phyloP scores from a whole-genome alignment of 331 rosid genomes.

The Cydonia oblonga region DNA sequence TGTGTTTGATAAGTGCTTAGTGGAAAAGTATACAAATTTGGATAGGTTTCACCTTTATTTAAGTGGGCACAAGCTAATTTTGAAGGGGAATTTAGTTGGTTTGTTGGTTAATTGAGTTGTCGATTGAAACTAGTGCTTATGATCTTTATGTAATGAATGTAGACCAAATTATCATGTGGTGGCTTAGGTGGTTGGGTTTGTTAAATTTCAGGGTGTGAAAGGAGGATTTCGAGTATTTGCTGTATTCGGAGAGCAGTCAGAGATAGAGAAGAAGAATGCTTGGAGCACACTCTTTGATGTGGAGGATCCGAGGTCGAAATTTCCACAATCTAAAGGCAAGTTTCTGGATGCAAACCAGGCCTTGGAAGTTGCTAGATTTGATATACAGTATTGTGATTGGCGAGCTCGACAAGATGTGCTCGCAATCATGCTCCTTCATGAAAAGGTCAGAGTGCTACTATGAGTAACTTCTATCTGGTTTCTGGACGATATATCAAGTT shows the following conservation, averaged over 20 bases:
- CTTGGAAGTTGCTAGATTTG: constrained; percentile 74
- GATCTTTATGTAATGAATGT: neutral
- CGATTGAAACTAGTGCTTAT: neutral
- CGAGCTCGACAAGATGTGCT: constrained; percentile 98
- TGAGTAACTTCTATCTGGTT: neutral
- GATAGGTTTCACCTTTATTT: neutral
- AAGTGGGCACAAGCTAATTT: neutral
- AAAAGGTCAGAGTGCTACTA: constrained; percentile 46
- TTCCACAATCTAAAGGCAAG: constrained; percentile 61
- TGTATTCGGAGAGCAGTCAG: constrained; percentile 56
- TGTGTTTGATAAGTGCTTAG: constrained; percentile 1
- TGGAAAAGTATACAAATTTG: neutral
- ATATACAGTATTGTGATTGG: constrained; percentile 94
- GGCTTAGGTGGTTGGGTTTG: constrained; percentile 11
- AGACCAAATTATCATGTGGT: neutral
- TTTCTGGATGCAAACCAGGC: constrained; percentile 71
- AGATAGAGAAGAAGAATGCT: constrained; percentile 49
- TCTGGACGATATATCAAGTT: neutral
- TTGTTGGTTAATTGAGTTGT: neutral
- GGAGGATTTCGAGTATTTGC: constrained; percentile 70
- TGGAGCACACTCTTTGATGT: constrained; percentile 88
- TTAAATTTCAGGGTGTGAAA: constrained; percentile 53
- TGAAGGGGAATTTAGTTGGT: neutral
- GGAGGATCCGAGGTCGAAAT: constrained; percentile 84
- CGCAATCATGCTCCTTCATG: constrained; percentile 89